phyloP scores from a whole-genome alignment of 192 early-diverging fungal species.

The Rhizoclosmatium globosum region DNA sequence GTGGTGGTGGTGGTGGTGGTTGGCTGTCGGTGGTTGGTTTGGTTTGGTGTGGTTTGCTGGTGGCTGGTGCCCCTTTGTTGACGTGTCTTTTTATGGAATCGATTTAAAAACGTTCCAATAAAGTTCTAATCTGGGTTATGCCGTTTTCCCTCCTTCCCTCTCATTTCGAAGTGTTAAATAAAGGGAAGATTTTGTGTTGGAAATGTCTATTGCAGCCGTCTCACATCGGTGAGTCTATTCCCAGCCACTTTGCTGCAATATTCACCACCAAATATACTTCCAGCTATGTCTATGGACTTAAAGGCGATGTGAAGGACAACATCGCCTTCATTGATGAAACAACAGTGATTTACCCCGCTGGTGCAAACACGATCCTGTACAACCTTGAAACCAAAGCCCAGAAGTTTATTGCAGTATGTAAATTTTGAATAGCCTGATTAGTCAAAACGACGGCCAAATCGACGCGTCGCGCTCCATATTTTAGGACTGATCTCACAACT shows the following conservation, averaged over 20 bases:
- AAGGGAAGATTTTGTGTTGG: too few relatives aligned
- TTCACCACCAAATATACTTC: background rate
- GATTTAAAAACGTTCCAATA: background rate
- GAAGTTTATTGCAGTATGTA: slow-evolving; percentile 59
- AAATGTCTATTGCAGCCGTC: slow-evolving; percentile 63
- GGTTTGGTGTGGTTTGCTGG: too few relatives aligned
- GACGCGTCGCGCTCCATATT: slow-evolving; percentile 10
- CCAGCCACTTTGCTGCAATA: background rate
- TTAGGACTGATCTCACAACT: background rate
- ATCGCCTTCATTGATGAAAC: slow-evolving; percentile 64
- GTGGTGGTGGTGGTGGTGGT: too few relatives aligned
- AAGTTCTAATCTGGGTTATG: too few relatives aligned
- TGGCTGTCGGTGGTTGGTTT: too few relatives aligned
- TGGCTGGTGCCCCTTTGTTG: too few relatives aligned
- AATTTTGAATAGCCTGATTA: background rate
- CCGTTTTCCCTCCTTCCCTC: too few relatives aligned
- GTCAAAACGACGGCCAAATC: background rate
- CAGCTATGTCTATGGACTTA: slow-evolving; percentile 68
- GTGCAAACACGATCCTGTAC: slow-evolving; percentile 65
- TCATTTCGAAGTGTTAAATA: too few relatives aligned
- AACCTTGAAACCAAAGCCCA: slow-evolving; percentile 63
- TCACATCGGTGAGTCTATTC: slow-evolving; percentile 53
- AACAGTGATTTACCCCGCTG: slow-evolving; percentile 66
- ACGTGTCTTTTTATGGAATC: too few relatives aligned
- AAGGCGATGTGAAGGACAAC: slow-evolving; percentile 53